Evolutionary conservation across 352 stramenopile genomes (phyloP), one percentile per base, ranked within the genome.

Genomic region (Pythium monospermum): DNA sequence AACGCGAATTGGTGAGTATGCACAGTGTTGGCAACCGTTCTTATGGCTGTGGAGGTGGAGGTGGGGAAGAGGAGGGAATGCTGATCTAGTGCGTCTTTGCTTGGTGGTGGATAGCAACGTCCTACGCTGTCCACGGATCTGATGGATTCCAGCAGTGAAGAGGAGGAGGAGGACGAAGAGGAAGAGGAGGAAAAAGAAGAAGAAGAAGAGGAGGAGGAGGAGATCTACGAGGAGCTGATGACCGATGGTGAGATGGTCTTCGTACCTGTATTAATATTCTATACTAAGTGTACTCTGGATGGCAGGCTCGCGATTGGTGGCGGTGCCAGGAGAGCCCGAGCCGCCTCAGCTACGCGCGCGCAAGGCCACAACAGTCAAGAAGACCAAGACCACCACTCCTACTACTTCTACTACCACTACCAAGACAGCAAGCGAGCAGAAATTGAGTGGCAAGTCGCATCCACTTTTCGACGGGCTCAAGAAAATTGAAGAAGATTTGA

Each of bases 381-480:
- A 69, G 49, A 66, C 67, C 23, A 76, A 72, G 46, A 64, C 8
- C n/a, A n/a, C n/a, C n/a, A n/a, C n/a, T n/a, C n/a, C n/a, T n/a
- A n/a, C n/a, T n/a, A n/a, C n/a, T n/a, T n/a, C n/a, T n/a, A n/a
- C n/a, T n/a, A n/a, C n/a, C n/a, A n/a, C n/a, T n/a, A 13, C 51
- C 13, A 57, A 58, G 35, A 77, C 64, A 45, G 36, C 54, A 16
- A 63, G 19, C 32, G 36, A 16, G 49, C 62, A 53, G 8, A 68
- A 62, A 39, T 71, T 62, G 37, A 52, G 49, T 6, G 58, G 53
- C 39, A 78, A 68, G 40, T 54, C 57, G 33, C 63, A 71, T 31
- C 63, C 82, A 50, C 69, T 91, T 18, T 91, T 91, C 59, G 76
- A 89, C 43, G 81, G 81, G 1, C 67, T 91, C 21, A 68, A 73